Evolutionary conservation across 2,329 filamentous ascomycete genomes (phyloP).

Genomic region (Botryosphaeria dothidea): DNA sequence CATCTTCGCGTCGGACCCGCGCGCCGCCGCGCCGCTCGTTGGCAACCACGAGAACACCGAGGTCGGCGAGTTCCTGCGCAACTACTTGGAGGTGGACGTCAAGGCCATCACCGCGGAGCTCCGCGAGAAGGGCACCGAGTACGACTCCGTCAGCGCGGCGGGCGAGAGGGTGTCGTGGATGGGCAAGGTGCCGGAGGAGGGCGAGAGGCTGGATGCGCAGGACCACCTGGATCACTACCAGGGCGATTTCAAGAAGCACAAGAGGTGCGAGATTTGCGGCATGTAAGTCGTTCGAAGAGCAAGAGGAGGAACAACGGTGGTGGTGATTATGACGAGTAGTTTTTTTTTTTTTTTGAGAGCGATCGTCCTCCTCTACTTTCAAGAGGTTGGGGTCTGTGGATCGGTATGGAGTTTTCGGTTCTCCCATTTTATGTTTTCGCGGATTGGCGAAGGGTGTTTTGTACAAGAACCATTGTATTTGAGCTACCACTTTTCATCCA

Average conservation of each 20-base stretch:
- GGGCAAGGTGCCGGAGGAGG: slow-evolving; percentile 42
- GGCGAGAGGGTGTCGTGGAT: slow-evolving; percentile 43
- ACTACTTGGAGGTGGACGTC: slow-evolving; percentile 80
- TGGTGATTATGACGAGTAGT: too few relatives aligned
- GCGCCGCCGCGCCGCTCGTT: slow-evolving; percentile 61
- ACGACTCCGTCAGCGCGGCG: slow-evolving; percentile 31
- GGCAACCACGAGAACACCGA: slow-evolving; percentile 97
- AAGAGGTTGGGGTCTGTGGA: not conserved
- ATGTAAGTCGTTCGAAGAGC: not conserved
- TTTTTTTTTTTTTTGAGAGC: not conserved
- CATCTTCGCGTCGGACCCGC: slow-evolving; percentile 79
- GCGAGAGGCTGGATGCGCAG: slow-evolving; percentile 45
- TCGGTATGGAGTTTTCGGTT: not conserved
- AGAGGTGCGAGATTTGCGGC: slow-evolving; percentile 22
- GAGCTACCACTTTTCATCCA: too few relatives aligned
- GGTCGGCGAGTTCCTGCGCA: slow-evolving; percentile 76
- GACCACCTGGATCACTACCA: slow-evolving; percentile 39
- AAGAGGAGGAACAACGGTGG: not conserved
- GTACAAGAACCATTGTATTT: not conserved
- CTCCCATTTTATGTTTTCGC: too few relatives aligned
- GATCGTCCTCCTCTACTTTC: not conserved
- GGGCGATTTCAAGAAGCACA: slow-evolving; percentile 26
- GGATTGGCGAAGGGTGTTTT: too few relatives aligned
- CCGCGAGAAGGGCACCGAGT: slow-evolving; percentile 52
- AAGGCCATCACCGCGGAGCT: slow-evolving; percentile 76